Percentiles rank a stretch among this genome's conserved stretches.
phyloP scores from a whole-genome alignment of 805 yeast species.

The Kodamaea laetipori region DNA sequence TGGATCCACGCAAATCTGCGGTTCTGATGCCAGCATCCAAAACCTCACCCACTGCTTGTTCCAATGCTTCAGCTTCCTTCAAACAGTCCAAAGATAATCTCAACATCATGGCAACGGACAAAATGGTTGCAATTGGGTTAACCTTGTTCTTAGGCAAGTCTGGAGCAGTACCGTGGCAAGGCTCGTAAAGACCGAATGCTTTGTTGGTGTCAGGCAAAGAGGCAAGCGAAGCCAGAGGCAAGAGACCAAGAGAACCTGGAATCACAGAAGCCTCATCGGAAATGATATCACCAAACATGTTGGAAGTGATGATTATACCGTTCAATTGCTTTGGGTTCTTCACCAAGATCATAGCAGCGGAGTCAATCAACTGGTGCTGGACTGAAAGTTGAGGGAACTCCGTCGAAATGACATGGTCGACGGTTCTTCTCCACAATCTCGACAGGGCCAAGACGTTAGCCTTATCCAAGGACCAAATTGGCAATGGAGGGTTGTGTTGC shows the following conservation, averaged over 20 bases:
- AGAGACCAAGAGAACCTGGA: slow-evolving; percentile 94
- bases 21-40: slow-evolving; percentile 86
- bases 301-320: slow-evolving; percentile 89
- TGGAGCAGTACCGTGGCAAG: slow-evolving; percentile 98
- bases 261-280: slow-evolving; percentile 98
- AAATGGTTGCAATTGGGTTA: slow-evolving; percentile 92
- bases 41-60: slow-evolving; percentile 81
- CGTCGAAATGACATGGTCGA: slow-evolving; percentile 74
- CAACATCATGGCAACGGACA: slow-evolving; percentile 97
- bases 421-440: slow-evolving; percentile 94
- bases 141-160: slow-evolving; percentile 86
- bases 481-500: slow-evolving; percentile 91
- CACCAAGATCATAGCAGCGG: slow-evolving; percentile 97
- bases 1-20: slow-evolving; percentile 86
- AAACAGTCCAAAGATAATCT: slow-evolving; percentile 81
- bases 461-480: slow-evolving; percentile 94
- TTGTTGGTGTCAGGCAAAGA: slow-evolving; percentile 93
- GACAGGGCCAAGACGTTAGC: slow-evolving; percentile 97
- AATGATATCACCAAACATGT: slow-evolving; percentile 98
- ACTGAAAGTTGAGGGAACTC: slow-evolving; percentile 89
- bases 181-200: slow-evolving; percentile 96
- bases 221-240: slow-evolving; percentile 95
- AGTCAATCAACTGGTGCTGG: slow-evolving; percentile 95
- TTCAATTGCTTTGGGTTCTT: slow-evolving; percentile 89
- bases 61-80: slow-evolving; percentile 85